Conservation (phyloP, 2,329 filamentous ascomycete genomes). For the Cytospora piceae region DNA sequence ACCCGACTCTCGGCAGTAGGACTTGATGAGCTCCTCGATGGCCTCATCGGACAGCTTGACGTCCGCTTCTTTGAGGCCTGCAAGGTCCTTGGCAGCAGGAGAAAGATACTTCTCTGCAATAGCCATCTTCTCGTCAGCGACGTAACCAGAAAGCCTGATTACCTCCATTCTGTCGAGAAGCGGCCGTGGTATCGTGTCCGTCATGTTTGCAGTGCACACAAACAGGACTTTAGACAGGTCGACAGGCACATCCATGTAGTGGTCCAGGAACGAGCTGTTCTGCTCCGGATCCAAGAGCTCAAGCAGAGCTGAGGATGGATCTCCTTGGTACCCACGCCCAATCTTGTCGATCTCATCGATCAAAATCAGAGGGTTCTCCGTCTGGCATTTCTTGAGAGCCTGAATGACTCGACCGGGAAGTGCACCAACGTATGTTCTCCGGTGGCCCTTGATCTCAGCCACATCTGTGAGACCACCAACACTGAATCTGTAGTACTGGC, state of each 20-base stretch:
- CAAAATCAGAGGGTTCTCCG: constrained; percentile 93
- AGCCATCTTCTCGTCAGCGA: constrained; percentile 98
- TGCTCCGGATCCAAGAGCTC: constrained; percentile 96
- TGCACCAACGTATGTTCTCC: constrained; percentile 94
- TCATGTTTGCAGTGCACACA: constrained; percentile 98
- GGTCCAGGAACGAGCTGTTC: constrained; percentile 95
- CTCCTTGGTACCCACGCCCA: constrained; percentile 92
- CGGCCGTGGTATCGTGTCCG: constrained; percentile 93
- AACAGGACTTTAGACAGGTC: constrained; percentile 97
- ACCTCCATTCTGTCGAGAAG: constrained; percentile 97
- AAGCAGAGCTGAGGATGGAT: constrained; percentile 90
- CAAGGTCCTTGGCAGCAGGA: constrained; percentile 91
- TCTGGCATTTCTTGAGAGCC: constrained; percentile 98
- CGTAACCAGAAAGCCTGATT: constrained; percentile 94
- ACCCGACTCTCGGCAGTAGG: constrained; percentile 95
- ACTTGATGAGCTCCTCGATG: constrained; percentile 96
- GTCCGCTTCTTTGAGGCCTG: constrained; percentile 86
- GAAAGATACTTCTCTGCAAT: constrained; percentile 93
- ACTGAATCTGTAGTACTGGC: constrained; percentile 98
- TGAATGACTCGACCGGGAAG: constrained; percentile 96
- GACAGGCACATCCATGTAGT: constrained; percentile 98
- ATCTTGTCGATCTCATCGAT: constrained; percentile 99
- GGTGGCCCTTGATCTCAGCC: constrained; percentile 97
- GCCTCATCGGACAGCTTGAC: constrained; percentile 86
- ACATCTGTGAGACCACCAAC: constrained; percentile 97